Conservation (phyloP, 1,284 basidiomycete species). For the Wallemia mellicola region DNA sequence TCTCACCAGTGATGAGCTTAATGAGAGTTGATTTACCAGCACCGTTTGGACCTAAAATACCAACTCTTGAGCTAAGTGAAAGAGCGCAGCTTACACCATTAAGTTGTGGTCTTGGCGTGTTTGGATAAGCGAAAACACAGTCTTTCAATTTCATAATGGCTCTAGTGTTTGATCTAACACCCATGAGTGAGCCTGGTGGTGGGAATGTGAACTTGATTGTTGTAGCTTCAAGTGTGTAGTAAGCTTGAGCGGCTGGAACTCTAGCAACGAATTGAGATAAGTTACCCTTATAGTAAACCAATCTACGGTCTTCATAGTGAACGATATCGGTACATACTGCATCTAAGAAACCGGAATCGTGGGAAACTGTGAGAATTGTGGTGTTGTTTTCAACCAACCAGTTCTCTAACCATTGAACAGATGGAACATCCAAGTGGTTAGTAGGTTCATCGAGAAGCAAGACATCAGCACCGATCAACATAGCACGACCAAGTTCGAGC, state of each 20-base stretch:
- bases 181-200: conserved; percentile 82
- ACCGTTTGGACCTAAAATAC: conserved; percentile 69
- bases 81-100: conserved; percentile 70
- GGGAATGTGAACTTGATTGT: conserved; percentile 93
- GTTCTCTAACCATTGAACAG: conserved; percentile 76
- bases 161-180: conserved; percentile 82
- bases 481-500: conserved; percentile 66
- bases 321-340: conserved; percentile 93
- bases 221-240: conserved; percentile 84
- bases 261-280: conserved; percentile 67
- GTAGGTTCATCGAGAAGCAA: conserved; percentile 76
- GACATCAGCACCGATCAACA: conserved; percentile 85
- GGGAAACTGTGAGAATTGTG: conserved; percentile 83
- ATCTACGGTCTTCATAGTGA: conserved; percentile 90
- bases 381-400: conserved; percentile 52
- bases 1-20: conserved; percentile 88
- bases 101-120: conserved; percentile 50
- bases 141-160: conserved; percentile 79
- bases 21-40: conserved; percentile 90
- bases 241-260: conserved; percentile 83
- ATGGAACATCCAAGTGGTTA: conserved; percentile 70
- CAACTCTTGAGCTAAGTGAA: conserved; percentile 61
- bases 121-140: conserved; percentile 88
- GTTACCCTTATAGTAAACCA: conserved; percentile 86
- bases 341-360: conserved; percentile 94